These are phyloP conservation scores for Cupressus sempervirens DNA, from an alignment of 75 land plant genomes.

Conservation along the genomic window DNA sequence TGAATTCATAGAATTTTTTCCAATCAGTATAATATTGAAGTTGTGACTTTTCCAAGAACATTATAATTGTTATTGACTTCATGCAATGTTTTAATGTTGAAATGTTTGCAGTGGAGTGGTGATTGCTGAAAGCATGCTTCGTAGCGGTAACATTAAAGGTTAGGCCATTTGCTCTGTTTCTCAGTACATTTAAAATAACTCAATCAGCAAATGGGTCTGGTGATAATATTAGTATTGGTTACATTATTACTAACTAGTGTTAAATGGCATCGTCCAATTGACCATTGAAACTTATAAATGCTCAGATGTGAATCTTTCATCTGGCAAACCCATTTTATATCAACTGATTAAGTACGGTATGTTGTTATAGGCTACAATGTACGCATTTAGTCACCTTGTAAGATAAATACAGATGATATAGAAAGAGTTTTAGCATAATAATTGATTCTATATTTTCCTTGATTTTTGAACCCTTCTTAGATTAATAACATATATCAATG, in stretches of 20 bases:
- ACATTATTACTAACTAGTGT: neutral
- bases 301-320: neutral
- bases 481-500: neutral
- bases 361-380: neutral
- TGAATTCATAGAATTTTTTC: neutral
- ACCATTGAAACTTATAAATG: neutral
- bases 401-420: neutral
- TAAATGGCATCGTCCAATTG: neutral
- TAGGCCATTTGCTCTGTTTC: neutral
- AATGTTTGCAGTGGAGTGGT: constrained; percentile 73
- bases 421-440: neutral
- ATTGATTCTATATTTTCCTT: neutral
- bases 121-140: constrained; percentile 77
- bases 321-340: neutral
- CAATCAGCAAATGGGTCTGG: neutral
- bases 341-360: neutral
- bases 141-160: constrained; percentile 33
- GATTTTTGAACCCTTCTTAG: neutral
- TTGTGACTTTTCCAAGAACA: neutral
- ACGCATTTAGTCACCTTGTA: neutral
- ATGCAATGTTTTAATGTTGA: neutral
- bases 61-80: neutral
- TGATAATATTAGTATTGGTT: neutral
- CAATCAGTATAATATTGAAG: neutral
- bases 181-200: neutral